These are phyloP conservation scores for Somion occarium DNA, from an alignment of 1,284 basidiomycete genomes.

Conservation along the genomic window DNA sequence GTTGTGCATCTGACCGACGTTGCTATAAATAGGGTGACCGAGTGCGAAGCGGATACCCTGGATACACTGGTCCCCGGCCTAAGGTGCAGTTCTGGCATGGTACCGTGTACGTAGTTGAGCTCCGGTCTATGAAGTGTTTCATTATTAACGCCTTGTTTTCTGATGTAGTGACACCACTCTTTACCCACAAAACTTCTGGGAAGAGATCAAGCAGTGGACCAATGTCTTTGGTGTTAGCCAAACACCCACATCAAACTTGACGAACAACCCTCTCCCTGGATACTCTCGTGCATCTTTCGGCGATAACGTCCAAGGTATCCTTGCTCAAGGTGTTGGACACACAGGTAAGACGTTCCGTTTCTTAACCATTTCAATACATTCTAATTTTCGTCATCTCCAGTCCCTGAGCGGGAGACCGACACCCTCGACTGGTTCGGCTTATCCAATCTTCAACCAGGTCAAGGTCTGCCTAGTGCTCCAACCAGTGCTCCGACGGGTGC, in stretches of 20 bases:
- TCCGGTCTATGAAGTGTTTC: background rate
- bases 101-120: slow-evolving; percentile 33
- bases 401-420: slow-evolving; percentile 10
- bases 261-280: slow-evolving; percentile 33
- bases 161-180: slow-evolving; percentile 41
- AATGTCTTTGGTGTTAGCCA: slow-evolving; percentile 39
- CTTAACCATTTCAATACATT: background rate
- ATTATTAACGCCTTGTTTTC: background rate
- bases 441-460: slow-evolving; percentile 6
- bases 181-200: slow-evolving; percentile 45
- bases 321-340: slow-evolving; percentile 39
- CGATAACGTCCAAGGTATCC: slow-evolving; percentile 41
- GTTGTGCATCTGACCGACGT: background rate
- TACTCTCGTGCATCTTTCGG: slow-evolving; percentile 43
- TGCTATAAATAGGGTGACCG: slow-evolving; percentile 33
- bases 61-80: slow-evolving; percentile 46
- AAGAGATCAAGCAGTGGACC: slow-evolving; percentile 44
- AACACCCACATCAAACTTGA: slow-evolving; percentile 34
- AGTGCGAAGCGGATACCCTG: slow-evolving; percentile 41
- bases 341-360: slow-evolving; percentile 16
- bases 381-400: too few relatives aligned
- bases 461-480: background rate
- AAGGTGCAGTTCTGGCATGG: slow-evolving; percentile 55
- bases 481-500: background rate
- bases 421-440: slow-evolving; percentile 10